These are phyloP conservation scores for Tetracladium maxilliforme DNA, from an alignment of 2,329 filamentous ascomycete genomes.

Conservation along the genomic window DNA sequence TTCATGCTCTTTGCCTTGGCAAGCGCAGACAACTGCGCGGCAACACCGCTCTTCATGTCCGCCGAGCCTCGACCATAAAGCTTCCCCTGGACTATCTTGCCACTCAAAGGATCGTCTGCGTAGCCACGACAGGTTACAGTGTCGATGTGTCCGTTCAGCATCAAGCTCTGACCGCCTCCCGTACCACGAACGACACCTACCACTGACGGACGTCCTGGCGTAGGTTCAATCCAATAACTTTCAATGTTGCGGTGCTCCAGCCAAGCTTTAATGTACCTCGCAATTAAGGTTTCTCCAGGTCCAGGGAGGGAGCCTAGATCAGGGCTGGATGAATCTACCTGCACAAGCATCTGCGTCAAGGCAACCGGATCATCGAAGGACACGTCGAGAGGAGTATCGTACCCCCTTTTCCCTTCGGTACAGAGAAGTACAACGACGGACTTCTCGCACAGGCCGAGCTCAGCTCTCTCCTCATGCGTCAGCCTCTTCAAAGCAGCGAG, in stretches of 20 bases:
- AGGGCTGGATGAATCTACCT: slow-evolving; percentile 33
- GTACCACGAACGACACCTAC: slow-evolving; percentile 28
- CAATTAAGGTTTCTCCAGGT: slow-evolving; percentile 28
- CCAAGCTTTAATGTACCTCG: slow-evolving; percentile 31
- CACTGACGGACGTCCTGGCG: slow-evolving; percentile 29
- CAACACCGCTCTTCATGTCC: slow-evolving; percentile 27
- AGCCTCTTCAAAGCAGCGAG: slow-evolving; percentile 41
- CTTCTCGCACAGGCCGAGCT: slow-evolving; percentile 23
- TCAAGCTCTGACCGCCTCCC: slow-evolving; percentile 18
- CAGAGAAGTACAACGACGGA: slow-evolving; percentile 50
- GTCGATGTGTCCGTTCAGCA: slow-evolving; percentile 26
- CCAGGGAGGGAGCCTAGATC: slow-evolving; percentile 23
- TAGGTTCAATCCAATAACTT: slow-evolving; percentile 29
- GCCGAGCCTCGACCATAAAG: slow-evolving; percentile 22
- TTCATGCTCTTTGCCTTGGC: slow-evolving; percentile 17
- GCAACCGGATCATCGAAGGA: slow-evolving; percentile 22
- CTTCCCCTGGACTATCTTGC: slow-evolving; percentile 14
- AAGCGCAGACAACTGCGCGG: slow-evolving; percentile 23
- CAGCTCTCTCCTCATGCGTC: slow-evolving; percentile 15
- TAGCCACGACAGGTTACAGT: slow-evolving; percentile 20
- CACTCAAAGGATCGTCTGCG: slow-evolving; percentile 18
- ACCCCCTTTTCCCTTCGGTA: slow-evolving; percentile 47
- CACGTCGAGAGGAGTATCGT: slow-evolving; percentile 26
- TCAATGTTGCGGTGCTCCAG: slow-evolving; percentile 34
- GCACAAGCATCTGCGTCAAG: slow-evolving; percentile 27